phyloP scores from a whole-genome alignment of 2,329 filamentous ascomycete species.

The Fonsecaea nubica region DNA sequence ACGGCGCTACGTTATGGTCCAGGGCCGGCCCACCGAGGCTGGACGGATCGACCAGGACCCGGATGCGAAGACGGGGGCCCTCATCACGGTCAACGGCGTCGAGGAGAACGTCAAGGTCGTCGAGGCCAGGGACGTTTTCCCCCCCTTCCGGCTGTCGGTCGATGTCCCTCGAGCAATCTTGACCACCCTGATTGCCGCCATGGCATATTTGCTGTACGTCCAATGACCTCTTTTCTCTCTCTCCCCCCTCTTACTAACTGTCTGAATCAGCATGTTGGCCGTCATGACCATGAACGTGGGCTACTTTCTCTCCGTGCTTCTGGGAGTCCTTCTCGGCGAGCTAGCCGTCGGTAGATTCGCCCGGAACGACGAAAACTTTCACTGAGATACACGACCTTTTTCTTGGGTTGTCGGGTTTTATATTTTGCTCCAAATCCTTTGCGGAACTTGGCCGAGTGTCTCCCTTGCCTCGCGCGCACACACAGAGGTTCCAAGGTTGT shows the following conservation, averaged over 20 bases:
- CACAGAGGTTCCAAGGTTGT: too few relatives aligned
- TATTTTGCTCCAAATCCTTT: not conserved
- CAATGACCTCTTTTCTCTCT: not conserved
- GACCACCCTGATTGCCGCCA: constrained; percentile 73
- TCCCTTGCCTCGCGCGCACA: too few relatives aligned
- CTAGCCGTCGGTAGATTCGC: constrained; percentile 76
- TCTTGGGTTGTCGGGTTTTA: not conserved
- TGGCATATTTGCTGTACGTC: constrained; percentile 85
- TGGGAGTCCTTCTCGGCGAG: constrained; percentile 83
- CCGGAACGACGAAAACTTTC: constrained; percentile 57
- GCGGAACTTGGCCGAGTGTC: not conserved
- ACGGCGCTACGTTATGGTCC: constrained; percentile 77
- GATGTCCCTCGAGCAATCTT: constrained; percentile 76
- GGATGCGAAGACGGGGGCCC: constrained; percentile 68
- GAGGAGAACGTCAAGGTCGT: constrained; percentile 82
- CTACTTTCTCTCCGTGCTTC: constrained; percentile 81
- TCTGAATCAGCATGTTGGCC: constrained; percentile 75
- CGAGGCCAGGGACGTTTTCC: constrained; percentile 57
- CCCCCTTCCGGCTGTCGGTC: constrained; percentile 81
- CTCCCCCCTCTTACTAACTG: constrained; percentile 7
- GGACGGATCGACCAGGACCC: constrained; percentile 66
- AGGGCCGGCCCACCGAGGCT: constrained; percentile 65
- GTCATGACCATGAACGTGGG: constrained; percentile 90
- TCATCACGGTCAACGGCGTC: constrained; percentile 75
- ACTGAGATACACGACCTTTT: constrained; percentile 19